These are phyloP conservation scores for Thymus mandschuricus DNA, from an alignment of 257 asterid species.

Conservation along the genomic window DNA sequence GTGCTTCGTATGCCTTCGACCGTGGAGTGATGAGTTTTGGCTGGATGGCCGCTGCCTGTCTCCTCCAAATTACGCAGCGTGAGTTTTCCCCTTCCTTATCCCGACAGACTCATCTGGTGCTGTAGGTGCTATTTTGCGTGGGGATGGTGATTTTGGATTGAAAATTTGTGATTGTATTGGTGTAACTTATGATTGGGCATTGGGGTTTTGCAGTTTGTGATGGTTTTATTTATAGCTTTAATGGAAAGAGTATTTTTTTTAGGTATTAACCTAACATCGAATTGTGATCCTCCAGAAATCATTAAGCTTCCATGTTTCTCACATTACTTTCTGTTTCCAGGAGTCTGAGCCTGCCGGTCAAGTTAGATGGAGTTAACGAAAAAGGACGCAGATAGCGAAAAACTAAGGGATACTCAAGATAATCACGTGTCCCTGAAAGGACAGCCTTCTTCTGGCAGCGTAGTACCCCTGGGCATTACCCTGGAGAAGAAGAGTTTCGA, in stretches of 20 bases:
- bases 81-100: neutral
- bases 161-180: neutral
- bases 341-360: constrained; percentile 34
- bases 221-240: neutral
- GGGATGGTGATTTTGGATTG: neutral
- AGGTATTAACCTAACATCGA: neutral
- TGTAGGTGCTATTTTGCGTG: neutral
- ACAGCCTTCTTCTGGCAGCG: constrained; percentile 51
- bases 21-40: neutral
- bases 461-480: constrained; percentile 45
- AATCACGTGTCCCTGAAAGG: constrained; percentile 46
- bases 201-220: constrained; percentile 7
- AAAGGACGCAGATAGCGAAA: constrained; percentile 53
- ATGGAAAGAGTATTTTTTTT: neutral
- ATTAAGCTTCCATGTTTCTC: neutral
- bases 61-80: constrained; percentile 20
- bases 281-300: neutral
- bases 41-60: constrained; percentile 5
- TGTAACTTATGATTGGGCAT: neutral
- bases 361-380: constrained; percentile 62
- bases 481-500: constrained; percentile 55
- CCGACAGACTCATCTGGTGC: neutral
- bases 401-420: constrained; percentile 42
- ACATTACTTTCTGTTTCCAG: constrained; percentile 30
- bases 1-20: neutral